Evolutionary conservation across 768 basidiomycete genomes (phyloP), one percentile per base, ranked within the genome.

Genomic region (Lanmaoa rubissima): DNA sequence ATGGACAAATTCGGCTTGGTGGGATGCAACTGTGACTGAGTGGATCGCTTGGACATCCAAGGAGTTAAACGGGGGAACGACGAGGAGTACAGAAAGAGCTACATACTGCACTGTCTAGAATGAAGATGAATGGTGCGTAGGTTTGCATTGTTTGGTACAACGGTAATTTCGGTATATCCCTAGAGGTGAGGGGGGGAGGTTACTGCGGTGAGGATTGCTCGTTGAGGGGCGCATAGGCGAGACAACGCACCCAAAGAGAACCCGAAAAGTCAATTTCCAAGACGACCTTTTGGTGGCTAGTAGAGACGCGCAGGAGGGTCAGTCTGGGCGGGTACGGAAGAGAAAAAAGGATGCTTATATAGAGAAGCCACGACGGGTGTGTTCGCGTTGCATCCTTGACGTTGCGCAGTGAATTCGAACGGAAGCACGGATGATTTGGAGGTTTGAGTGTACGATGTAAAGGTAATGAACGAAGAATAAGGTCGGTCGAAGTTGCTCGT

Each of bases 281-380:
- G 59, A 92, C 90, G 49, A 97, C 94, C 72, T 93, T 93, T 82
- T 98, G 96, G 76, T 96, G 91, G 75, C 89, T 92, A 86, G 88
- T 93, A 86, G 72, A 87, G 71, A 85, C 79, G 72, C 65, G 69
- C 65, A 59, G 5, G 50, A 71, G 77, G 70, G 84, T 82, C 81
- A 82, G 72, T 59, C 75, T 65, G 71, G 26, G 45, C 52, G 53
- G 48, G 39, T 49, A 50, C 50, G 45, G 34, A 36, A 21, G 54
- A 61, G 55, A 54, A 57, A 71, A 51, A 76, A 75, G 59, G 67
- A 67, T 65, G 91, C 91, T 84, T 89, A 93, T 92, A 93, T 86
- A 69, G 87, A 81, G 82, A 94, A 93, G 66, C 91, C 91, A 74
- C 90, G 84, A 64, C 90, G 86, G 58, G 68, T 42, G 58, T 88